Evolutionary conservation across 2,329 filamentous ascomycete genomes (phyloP), one percentile per base, ranked within the genome.

Genomic region (Clonostachys rhizophaga): DNA sequence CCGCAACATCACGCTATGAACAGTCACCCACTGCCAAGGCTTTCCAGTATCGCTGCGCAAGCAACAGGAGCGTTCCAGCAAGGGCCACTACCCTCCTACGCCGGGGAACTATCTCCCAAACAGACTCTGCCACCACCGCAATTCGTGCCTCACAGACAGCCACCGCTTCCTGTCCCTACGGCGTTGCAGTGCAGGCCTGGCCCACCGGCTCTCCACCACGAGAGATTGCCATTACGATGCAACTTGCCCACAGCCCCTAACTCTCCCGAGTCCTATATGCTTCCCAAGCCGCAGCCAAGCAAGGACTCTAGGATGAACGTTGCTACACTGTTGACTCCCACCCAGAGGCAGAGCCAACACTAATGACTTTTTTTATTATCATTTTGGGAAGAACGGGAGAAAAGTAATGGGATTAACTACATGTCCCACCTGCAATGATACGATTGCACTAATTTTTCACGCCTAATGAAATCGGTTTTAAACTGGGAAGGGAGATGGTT

Each of bases 211-310:
- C 24, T 30, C 24, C 24, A 30, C 24, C 24, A 30, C 8, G 24
- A 30, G 9, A 30, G 24, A 30, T 30, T 30, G 24, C 24, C 24
- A 30, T 10, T 10, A 30, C 24, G 24, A 30, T 30, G 16, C 18
- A 34, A 47, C 39, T 51, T 65, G 6, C 57, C 58, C 11, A 67
- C 65, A 5, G 65, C 63, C 13, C 64, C 65, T 8, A 68, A 54
- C 50, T 67, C 65, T 6, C 65, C 65, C 5, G 52, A 54, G 40
- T 36, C 12, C 16, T 34, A 41, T 12, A 18, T 24, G 14, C 34
- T 17, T 10, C 33, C 18, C 18, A 16, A 45, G 14, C 34, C 13
- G n/a, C 18, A 14, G 37, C 37, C n/a, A 40, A 12, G n/a, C 43
- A 30, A 34, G 17, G 42, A 44, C 24, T 18, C 43, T n/a, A 36